Conservation (phyloP, 2,329 filamentous ascomycete genomes). For the Penicillium sp. region DNA sequence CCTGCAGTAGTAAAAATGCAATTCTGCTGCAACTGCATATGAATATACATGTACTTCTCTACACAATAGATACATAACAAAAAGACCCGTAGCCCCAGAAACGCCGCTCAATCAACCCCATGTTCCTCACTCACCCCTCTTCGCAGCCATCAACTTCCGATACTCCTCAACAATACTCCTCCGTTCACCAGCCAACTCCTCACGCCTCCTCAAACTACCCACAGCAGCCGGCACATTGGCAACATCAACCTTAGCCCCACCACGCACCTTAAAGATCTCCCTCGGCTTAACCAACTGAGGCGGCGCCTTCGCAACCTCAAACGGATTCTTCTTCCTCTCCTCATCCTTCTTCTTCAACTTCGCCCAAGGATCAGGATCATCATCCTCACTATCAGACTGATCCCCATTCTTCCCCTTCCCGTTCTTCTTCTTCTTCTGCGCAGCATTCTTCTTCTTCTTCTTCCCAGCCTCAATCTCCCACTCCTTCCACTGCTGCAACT, state of each 20-base stretch:
- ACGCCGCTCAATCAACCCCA: not conserved
- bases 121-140: slow-evolving; percentile 33
- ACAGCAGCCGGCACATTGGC: slow-evolving; percentile 65
- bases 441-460: slow-evolving; percentile 44
- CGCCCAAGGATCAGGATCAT: slow-evolving; percentile 73
- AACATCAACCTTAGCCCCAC: slow-evolving; percentile 63
- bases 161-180: slow-evolving; percentile 71
- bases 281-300: slow-evolving; percentile 63
- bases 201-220: slow-evolving; percentile 67
- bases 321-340: slow-evolving; percentile 37
- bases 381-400: slow-evolving; percentile 54
- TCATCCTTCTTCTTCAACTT: slow-evolving; percentile 60
- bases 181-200: slow-evolving; percentile 67
- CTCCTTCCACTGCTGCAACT: slow-evolving; percentile 61
- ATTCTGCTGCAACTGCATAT: slow-evolving; percentile 21
- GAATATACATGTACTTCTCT: slow-evolving; percentile 8
- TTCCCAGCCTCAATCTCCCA: slow-evolving; percentile 56
- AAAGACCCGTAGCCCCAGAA: slow-evolving; percentile 1
- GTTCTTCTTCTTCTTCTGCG: slow-evolving; percentile 42
- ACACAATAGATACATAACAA: slow-evolving; percentile 4
- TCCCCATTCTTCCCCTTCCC: slow-evolving; percentile 38
- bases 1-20: slow-evolving; percentile 18
- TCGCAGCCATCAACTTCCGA: slow-evolving; percentile 63
- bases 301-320: slow-evolving; percentile 66
- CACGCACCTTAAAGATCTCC: slow-evolving; percentile 62